phyloP scores from a whole-genome alignment of 495 filamentous ascomycete genomes.

The Penicillium ucsense region DNA sequence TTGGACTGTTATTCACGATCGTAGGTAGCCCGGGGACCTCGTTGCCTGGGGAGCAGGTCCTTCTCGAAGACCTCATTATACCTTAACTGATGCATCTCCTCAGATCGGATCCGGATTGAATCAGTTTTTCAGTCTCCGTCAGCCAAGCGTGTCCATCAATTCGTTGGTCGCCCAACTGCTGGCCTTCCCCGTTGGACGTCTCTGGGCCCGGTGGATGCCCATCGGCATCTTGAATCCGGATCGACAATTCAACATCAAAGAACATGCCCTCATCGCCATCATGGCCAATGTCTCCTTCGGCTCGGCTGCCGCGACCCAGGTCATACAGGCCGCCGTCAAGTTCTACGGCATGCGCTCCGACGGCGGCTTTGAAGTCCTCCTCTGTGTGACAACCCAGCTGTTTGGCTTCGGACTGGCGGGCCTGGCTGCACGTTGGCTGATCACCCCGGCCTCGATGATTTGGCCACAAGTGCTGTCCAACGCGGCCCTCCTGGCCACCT shows the following conservation, averaged over 20 bases:
- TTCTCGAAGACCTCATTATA: background rate
- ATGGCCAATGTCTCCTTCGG: conserved; percentile 56
- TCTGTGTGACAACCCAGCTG: conserved; percentile 61
- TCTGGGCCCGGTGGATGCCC: conserved; percentile 48
- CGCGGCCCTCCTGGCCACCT: conserved; percentile 73
- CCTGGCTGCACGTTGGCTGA: conserved; percentile 45
- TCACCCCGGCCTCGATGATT: conserved; percentile 77
- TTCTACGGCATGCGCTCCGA: conserved; percentile 63
- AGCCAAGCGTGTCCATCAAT: conserved; percentile 52
- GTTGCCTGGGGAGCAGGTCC: background rate
- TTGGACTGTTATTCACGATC: conserved; percentile 57
- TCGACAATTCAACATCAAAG: conserved; percentile 69
- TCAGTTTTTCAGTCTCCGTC: conserved; percentile 58
- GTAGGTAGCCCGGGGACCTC: conserved; percentile 3
- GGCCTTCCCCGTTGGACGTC: conserved; percentile 60
- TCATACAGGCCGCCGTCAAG: conserved; percentile 54
- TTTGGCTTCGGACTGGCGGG: conserved; percentile 69
- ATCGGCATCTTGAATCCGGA: conserved; percentile 53
- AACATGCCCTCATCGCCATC: conserved; percentile 67
- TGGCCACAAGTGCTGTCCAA: conserved; percentile 87
- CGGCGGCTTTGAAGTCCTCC: conserved; percentile 56
- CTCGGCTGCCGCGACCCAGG: conserved; percentile 61
- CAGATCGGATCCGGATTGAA: conserved; percentile 58
- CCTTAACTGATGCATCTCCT: background rate
- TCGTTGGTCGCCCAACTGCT: conserved; percentile 61